Conservation (phyloP, 257 asterid genomes). For the Lantana camara region DNA sequence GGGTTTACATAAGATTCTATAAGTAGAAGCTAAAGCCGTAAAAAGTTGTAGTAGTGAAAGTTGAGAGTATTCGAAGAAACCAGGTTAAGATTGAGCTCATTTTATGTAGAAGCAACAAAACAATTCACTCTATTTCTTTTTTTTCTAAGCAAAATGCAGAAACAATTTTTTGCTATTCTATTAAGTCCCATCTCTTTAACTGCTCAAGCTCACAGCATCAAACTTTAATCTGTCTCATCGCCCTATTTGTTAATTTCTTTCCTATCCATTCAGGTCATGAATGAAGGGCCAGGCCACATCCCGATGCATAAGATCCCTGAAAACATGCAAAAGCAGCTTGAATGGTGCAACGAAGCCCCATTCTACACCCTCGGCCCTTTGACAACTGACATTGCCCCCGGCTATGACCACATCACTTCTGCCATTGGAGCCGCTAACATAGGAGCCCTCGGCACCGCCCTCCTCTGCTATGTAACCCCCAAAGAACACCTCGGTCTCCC, state of each 20-base stretch:
- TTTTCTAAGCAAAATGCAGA: too few species aligned
- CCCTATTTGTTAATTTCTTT: background rate
- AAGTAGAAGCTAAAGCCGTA: too few species aligned
- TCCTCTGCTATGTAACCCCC: slow-evolving; percentile 91
- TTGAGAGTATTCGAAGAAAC: too few species aligned
- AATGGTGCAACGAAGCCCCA: slow-evolving; percentile 97
- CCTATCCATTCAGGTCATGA: slow-evolving; percentile 66
- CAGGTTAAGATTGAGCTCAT: too few species aligned
- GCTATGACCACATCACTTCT: slow-evolving; percentile 93
- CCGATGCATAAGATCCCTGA: slow-evolving; percentile 96
- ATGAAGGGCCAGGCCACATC: slow-evolving; percentile 93
- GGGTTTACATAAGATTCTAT: too few species aligned
- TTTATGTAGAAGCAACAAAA: too few species aligned
- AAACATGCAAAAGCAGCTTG: slow-evolving; percentile 93
- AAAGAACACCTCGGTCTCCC: slow-evolving; percentile 95
- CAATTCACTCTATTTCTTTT: too few species aligned
- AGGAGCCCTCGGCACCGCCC: slow-evolving; percentile 96
- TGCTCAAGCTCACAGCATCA: background rate
- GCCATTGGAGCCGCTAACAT: slow-evolving; percentile 96
- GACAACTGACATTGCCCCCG: slow-evolving; percentile 94
- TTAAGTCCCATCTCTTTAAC: background rate
- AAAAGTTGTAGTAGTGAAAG: too few species aligned
- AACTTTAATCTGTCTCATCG: background rate
- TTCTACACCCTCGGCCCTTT: slow-evolving; percentile 93
- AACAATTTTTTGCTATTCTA: background rate